phyloP scores from a whole-genome alignment of 805 yeast species.

The Sporopachydermia quercuum region DNA sequence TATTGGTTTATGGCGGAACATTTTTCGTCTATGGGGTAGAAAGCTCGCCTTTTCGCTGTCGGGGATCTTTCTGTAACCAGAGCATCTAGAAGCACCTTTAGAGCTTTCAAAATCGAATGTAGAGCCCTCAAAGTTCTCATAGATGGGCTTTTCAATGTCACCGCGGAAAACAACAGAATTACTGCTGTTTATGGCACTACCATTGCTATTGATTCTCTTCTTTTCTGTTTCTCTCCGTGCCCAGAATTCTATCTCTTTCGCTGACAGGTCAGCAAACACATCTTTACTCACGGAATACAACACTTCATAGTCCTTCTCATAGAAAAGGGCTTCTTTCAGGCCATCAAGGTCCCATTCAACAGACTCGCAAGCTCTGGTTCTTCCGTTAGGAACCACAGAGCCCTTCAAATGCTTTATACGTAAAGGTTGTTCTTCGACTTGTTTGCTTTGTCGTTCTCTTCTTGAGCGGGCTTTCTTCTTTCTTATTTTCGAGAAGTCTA shows the following conservation, averaged over 20 bases:
- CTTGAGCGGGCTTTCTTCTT: not conserved
- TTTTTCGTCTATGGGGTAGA: constrained; percentile 65
- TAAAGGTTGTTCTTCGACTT: not conserved
- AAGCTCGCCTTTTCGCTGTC: constrained; percentile 63
- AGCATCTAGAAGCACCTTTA: constrained; percentile 28
- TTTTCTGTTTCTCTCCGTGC: constrained; percentile 1
- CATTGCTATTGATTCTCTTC: not conserved
- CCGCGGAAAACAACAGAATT: not conserved
- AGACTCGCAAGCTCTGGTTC: not conserved
- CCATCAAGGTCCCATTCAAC: constrained; percentile 22
- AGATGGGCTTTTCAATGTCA: not conserved
- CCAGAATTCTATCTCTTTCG: constrained; percentile 1
- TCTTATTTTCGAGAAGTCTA: not conserved
- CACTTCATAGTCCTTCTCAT: constrained; percentile 49
- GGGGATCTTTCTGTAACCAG: constrained; percentile 59
- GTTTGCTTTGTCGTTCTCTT: not conserved
- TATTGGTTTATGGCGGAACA: constrained; percentile 22
- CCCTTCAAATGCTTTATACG: not conserved
- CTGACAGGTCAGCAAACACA: not conserved
- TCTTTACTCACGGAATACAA: constrained; percentile 27
- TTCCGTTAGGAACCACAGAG: not conserved
- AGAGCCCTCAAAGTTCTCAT: not conserved
- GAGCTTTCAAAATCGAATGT: constrained; percentile 11
- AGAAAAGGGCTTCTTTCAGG: constrained; percentile 37
- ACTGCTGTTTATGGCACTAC: not conserved